Percentiles rank a stretch among this genome's conserved stretches.
These are phyloP conservation scores for Sporothrix protearum DNA, from an alignment of 2,329 filamentous ascomycete species.

Conservation along the genomic window DNA sequence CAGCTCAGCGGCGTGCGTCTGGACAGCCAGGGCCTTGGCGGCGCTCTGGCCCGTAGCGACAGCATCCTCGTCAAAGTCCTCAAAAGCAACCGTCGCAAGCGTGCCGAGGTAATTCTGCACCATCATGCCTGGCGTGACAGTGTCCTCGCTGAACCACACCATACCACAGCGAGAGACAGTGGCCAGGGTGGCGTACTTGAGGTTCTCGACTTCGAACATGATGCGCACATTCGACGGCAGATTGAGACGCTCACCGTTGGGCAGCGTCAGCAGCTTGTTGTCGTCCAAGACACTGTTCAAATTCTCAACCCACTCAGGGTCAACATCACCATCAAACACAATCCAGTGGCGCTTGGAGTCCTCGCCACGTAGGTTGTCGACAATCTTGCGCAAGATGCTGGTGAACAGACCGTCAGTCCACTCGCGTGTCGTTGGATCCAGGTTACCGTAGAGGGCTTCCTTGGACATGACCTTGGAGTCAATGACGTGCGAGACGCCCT, in stretches of 20 bases:
- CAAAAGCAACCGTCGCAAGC: conserved; percentile 78
- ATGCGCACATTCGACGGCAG: conserved; percentile 92
- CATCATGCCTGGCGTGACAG: conserved; percentile 89
- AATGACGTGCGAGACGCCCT: conserved; percentile 95
- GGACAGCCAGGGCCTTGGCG: conserved; percentile 73
- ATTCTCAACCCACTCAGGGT: conserved; percentile 99
- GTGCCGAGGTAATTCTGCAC: conserved; percentile 84
- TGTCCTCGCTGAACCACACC: conserved; percentile 99
- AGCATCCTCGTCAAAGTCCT: conserved; percentile 92
- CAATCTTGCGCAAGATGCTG: conserved; percentile 94
- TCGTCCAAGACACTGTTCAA: conserved; percentile 99
- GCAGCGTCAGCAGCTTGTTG: conserved; percentile 94
- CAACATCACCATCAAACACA: conserved; percentile 97
- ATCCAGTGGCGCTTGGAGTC: conserved; percentile 98
- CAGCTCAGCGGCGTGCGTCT: conserved; percentile 74
- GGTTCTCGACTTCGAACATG: conserved; percentile 98
- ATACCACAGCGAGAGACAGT: conserved; percentile 99
- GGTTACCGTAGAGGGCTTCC: conserved; percentile 89
- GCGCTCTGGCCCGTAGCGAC: conserved; percentile 67
- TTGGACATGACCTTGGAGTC: conserved; percentile 99
- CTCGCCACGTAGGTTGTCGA: conserved; percentile 96
- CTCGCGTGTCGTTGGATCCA: conserved; percentile 94
- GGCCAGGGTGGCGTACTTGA: conserved; percentile 95
- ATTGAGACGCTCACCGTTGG: conserved; percentile 96
- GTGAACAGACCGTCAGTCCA: conserved; percentile 99